A percentile compares a stretch with the other conserved stretches of the same genome.
phyloP scores from a whole-genome alignment of 2,329 filamentous ascomycete species.

The Colletotrichum sp. region DNA sequence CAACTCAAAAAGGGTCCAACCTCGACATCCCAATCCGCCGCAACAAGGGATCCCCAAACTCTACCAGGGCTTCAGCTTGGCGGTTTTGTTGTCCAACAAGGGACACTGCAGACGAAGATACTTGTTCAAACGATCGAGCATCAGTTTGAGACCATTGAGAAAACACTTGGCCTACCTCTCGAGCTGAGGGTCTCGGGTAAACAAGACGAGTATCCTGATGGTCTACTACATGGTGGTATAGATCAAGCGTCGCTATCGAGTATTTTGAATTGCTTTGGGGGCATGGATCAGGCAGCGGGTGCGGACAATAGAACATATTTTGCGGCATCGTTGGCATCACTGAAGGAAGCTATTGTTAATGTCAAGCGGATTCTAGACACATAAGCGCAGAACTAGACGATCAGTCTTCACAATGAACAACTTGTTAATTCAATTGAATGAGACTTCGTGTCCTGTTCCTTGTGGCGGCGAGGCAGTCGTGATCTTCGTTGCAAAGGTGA shows the following conservation, averaged over 20 bases:
- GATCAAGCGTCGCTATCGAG: background rate
- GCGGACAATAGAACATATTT: background rate
- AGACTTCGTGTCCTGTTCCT: background rate
- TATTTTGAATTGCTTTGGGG: background rate
- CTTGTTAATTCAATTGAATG: background rate
- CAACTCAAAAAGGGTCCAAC: background rate
- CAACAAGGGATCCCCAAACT: background rate
- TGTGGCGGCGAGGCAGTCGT: background rate
- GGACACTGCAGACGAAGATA: background rate
- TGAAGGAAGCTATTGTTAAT: background rate
- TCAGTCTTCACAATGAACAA: background rate
- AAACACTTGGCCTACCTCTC: background rate
- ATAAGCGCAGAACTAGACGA: background rate
- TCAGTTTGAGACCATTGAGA: background rate
- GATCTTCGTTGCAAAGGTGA: background rate
- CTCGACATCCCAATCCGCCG: background rate
- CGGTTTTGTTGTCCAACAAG: background rate
- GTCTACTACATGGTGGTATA: background rate
- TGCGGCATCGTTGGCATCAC: background rate
- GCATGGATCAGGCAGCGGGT: background rate
- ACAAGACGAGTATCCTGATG: background rate
- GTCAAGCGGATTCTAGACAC: background rate
- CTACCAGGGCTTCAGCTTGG: background rate
- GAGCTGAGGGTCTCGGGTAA: background rate
- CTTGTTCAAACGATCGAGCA: background rate